A percentile compares a stretch with the other conserved stretches of the same genome.
These are phyloP conservation scores for Quercus variabilis DNA, from an alignment of 306 rosid genomes.

Conservation along the genomic window DNA sequence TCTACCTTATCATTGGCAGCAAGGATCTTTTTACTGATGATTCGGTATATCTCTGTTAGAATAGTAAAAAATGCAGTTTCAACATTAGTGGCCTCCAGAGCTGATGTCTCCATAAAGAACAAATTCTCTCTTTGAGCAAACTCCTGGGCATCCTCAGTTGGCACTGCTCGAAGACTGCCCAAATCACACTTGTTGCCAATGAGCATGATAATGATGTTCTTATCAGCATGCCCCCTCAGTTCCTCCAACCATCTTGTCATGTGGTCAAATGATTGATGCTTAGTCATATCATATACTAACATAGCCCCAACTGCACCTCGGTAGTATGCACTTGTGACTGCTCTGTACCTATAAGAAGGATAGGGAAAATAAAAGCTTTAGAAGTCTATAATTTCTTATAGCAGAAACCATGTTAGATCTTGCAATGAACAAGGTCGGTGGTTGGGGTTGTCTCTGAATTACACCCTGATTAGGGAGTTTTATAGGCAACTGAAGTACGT, in stretches of 20 bases:
- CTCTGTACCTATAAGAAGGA: conserved; percentile 54
- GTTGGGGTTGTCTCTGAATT: neutral
- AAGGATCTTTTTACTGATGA: conserved; percentile 66
- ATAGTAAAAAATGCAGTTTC: conserved; percentile 79
- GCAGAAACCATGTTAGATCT: neutral
- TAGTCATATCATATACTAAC: conserved; percentile 84
- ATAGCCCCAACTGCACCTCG: conserved; percentile 94
- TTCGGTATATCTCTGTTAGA: conserved; percentile 65
- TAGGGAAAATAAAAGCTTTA: neutral
- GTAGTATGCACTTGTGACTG: conserved; percentile 93
- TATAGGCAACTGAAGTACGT: neutral
- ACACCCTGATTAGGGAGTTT: neutral
- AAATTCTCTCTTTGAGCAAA: conserved; percentile 89
- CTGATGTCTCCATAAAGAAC: conserved; percentile 94
- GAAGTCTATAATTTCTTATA: neutral
- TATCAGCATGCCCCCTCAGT: conserved; percentile 74
- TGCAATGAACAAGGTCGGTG: neutral
- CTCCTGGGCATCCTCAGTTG: conserved; percentile 88
- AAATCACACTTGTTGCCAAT: conserved; percentile 89
- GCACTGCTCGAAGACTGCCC: conserved; percentile 75
- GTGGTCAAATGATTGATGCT: conserved; percentile 88
- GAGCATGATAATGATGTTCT: conserved; percentile 74
- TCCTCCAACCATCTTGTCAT: conserved; percentile 92
- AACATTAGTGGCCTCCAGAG: conserved; percentile 83
- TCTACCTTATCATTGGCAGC: conserved; percentile 37